Conservation (phyloP, 2,329 filamentous ascomycete genomes). For the Acarospora socialis region DNA sequence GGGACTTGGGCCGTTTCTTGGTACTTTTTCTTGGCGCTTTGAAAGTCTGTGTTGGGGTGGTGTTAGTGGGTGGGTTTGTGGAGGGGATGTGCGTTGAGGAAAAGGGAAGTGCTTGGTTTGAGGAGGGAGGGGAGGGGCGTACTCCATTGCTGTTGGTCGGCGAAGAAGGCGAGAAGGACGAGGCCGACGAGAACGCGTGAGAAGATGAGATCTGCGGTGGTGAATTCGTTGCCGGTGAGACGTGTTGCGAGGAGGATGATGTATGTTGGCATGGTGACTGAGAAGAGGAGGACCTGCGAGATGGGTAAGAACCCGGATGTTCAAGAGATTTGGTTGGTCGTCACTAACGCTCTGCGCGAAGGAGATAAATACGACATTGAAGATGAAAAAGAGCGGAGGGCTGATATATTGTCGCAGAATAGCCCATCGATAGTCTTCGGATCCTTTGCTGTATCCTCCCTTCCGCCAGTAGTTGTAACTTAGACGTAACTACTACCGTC, state of each 20-base stretch:
- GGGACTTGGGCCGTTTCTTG: conserved; percentile 58
- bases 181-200: conserved; percentile 41
- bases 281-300: conserved; percentile 59
- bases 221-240: conserved; percentile 39
- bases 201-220: conserved; percentile 46
- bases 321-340: too few relatives aligned
- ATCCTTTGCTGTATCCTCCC: conserved; percentile 76
- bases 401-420: conserved; percentile 55
- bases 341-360: conserved; percentile 52
- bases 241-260: conserved; percentile 59
- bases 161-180: conserved; percentile 58
- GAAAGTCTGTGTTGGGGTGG: too few relatives aligned
- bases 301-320: too few relatives aligned
- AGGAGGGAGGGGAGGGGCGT: conserved; percentile 17
- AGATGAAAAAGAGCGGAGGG: conserved; percentile 56
- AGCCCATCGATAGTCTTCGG: conserved; percentile 90
- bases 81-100: too few relatives aligned
- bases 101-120: too few relatives aligned
- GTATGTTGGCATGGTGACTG: conserved; percentile 71
- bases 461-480: conserved; percentile 97
- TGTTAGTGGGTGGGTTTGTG: conserved; percentile 1
- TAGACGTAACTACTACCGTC: conserved; percentile 47
- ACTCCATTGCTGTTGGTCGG: conserved; percentile 90
- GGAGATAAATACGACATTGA: conserved; percentile 85
- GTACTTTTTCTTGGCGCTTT: conserved; percentile 67